Conservation (phyloP, 2,329 filamentous ascomycete genomes). For the Cytospora mali region DNA sequence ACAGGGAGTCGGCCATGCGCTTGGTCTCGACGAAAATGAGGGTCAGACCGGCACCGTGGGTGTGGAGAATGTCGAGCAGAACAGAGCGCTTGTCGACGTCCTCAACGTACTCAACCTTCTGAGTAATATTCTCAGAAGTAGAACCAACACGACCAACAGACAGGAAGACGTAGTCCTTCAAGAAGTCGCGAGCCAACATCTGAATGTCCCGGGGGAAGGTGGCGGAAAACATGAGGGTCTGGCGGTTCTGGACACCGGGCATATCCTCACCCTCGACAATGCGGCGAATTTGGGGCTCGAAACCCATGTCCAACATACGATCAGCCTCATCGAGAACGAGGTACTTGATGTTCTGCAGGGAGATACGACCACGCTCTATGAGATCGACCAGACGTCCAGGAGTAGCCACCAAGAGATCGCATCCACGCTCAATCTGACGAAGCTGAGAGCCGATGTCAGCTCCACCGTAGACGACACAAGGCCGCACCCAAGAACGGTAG, state of each 20-base stretch:
- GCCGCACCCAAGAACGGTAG: conserved; percentile 98
- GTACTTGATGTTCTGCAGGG: conserved; percentile 98
- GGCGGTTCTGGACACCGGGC: conserved; percentile 79
- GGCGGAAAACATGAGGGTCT: conserved; percentile 99
- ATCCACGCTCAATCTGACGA: conserved; percentile 95
- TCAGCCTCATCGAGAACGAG: conserved; percentile 98
- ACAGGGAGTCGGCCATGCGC: conserved; percentile 97
- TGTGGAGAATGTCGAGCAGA: conserved; percentile 95
- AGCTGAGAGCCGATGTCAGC: conserved; percentile 98
- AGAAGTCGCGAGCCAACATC: conserved; percentile 97
- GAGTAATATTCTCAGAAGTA: conserved; percentile 99
- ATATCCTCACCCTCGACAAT: conserved; percentile 99
- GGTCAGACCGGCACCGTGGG: conserved; percentile 84
- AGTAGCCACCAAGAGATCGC: conserved; percentile 94
- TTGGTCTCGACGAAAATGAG: conserved; percentile 99
- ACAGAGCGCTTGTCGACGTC: conserved; percentile 97
- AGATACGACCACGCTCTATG: conserved; percentile 98
- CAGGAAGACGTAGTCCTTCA: conserved; percentile 99
- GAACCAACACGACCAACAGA: conserved; percentile 98
- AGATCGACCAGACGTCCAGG: conserved; percentile 96
- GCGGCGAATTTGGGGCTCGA: conserved; percentile 98
- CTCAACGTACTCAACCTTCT: conserved; percentile 96
- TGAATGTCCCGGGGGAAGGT: conserved; percentile 99
- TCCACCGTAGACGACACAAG: conserved; percentile 98
- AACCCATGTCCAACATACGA: conserved; percentile 99